Conservation (phyloP, 495 filamentous ascomycete genomes). For the Oleoguttula mirabilis region DNA sequence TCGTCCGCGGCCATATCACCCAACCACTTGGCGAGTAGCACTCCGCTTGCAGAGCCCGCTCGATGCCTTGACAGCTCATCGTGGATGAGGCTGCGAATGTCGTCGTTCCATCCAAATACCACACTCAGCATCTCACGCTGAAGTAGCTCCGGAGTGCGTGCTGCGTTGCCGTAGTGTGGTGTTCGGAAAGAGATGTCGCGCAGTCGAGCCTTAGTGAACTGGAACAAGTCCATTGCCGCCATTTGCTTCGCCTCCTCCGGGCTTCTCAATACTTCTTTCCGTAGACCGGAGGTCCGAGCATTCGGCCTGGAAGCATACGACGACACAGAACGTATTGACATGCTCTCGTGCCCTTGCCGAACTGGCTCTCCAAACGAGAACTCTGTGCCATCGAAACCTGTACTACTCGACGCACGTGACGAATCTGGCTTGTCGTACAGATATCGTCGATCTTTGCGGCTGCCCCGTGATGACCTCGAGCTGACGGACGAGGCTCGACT, state of each 20-base stretch:
- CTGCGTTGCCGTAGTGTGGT: slow-evolving; percentile 48
- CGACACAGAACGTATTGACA: slow-evolving; percentile 53
- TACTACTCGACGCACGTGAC: slow-evolving; percentile 29
- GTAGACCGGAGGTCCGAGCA: slow-evolving; percentile 48
- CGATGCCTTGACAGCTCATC: slow-evolving; percentile 75
- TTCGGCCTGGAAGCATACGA: slow-evolving; percentile 49
- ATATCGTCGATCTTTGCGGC: slow-evolving; percentile 30
- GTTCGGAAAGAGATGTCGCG: slow-evolving; percentile 69
- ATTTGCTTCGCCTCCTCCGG: slow-evolving; percentile 43
- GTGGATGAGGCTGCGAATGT: slow-evolving; percentile 67
- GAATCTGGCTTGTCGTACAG: slow-evolving; percentile 48
- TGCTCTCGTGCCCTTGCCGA: slow-evolving; percentile 41
- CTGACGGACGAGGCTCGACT: slow-evolving; percentile 33
- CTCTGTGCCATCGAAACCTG: slow-evolving; percentile 44
- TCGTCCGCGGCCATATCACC: slow-evolving; percentile 73
- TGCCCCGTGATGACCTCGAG: slow-evolving; percentile 34
- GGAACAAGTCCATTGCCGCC: slow-evolving; percentile 50
- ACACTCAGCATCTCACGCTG: slow-evolving; percentile 84
- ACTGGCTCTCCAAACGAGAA: slow-evolving; percentile 49
- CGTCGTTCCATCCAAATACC: slow-evolving; percentile 90
- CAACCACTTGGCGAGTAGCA: slow-evolving; percentile 82
- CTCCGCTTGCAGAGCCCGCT: slow-evolving; percentile 57
- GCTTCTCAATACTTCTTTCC: slow-evolving; percentile 65
- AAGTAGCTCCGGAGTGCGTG: slow-evolving; percentile 70
- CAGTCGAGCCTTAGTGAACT: slow-evolving; percentile 59